These are phyloP conservation scores for Talaromyces sp. DNA, from an alignment of 2,329 filamentous ascomycete genomes.

Conservation along the genomic window DNA sequence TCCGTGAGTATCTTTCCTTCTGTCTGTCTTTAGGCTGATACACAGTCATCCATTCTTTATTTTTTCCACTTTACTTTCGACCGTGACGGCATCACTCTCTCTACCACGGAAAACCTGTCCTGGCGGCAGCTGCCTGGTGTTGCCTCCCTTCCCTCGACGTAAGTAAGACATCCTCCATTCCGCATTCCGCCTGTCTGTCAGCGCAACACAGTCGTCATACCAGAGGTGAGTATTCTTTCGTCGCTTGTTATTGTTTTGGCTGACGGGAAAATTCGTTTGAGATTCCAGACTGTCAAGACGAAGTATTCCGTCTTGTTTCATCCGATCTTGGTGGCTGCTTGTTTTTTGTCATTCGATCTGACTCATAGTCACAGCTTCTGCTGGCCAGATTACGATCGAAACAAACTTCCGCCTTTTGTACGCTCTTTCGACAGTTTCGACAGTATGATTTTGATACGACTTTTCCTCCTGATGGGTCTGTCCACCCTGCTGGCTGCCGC, in stretches of 20 bases:
- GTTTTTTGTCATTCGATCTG: background rate
- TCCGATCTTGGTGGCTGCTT: background rate
- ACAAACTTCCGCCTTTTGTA: background rate
- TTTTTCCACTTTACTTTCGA: background rate
- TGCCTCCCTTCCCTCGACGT: background rate
- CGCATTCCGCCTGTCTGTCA: background rate
- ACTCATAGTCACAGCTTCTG: constrained; percentile 5
- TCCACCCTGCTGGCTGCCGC: constrained; percentile 24
- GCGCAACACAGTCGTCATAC: background rate
- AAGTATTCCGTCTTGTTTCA: background rate
- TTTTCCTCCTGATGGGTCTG: constrained; percentile 27
- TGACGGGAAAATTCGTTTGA: background rate
- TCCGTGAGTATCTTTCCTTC: background rate
- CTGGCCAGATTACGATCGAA: constrained; percentile 5
- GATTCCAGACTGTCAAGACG: background rate
- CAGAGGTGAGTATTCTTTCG: background rate
- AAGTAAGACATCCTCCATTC: background rate
- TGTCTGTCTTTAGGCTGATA: constrained; percentile 8
- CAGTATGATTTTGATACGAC: constrained; percentile 16
- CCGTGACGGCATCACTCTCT: background rate
- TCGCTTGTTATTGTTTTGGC: background rate
- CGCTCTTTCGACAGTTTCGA: background rate
- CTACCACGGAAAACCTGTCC: constrained; percentile 3
- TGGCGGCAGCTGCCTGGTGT: constrained; percentile 5
- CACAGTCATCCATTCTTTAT: constrained; percentile 8